A percentile compares a stretch with the other conserved stretches of the same genome.
These are phyloP conservation scores for Leishmania lainsoni DNA, from an alignment of 208 protist genomes.

Conservation along the genomic window DNA sequence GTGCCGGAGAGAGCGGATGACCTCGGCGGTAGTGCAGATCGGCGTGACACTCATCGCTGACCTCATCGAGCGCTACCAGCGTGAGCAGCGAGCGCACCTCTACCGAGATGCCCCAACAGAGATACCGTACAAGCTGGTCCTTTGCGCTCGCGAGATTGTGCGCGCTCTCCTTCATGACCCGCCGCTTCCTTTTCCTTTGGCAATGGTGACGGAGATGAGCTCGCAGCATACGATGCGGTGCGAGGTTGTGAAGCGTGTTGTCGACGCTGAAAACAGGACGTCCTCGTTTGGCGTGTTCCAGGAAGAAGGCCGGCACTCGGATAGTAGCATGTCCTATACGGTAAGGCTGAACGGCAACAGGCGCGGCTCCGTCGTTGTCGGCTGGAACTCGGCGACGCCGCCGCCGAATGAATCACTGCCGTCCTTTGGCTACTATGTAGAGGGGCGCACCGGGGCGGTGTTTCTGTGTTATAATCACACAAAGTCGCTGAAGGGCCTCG, in stretches of 20 bases:
- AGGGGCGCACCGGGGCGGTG: slow-evolving; percentile 60
- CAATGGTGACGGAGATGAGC: slow-evolving; percentile 47
- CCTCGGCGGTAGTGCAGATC: slow-evolving; percentile 77
- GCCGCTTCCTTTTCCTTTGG: slow-evolving; percentile 64
- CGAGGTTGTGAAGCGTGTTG: slow-evolving; percentile 33
- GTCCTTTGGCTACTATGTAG: slow-evolving; percentile 79
- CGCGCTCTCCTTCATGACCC: slow-evolving; percentile 58
- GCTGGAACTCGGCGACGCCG: slow-evolving; percentile 74
- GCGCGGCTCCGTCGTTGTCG: slow-evolving; percentile 68
- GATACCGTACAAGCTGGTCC: slow-evolving; percentile 79
- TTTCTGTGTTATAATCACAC: slow-evolving; percentile 60
- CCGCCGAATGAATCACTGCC: slow-evolving; percentile 40
- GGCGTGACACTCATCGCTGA: slow-evolving; percentile 81
- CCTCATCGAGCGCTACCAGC: slow-evolving; percentile 71
- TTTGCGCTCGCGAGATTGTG: slow-evolving; percentile 61
- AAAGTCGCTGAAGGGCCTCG: slow-evolving; percentile 26
- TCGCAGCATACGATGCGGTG: slow-evolving; percentile 59
- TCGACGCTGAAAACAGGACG: slow-evolving; percentile 15
- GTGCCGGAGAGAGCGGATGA: slow-evolving; percentile 68
- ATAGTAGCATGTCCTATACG: slow-evolving; percentile 63
- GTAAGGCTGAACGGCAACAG: slow-evolving; percentile 50
- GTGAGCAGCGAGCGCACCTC: slow-evolving; percentile 35
- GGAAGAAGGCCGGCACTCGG: slow-evolving; percentile 50
- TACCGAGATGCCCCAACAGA: slow-evolving; percentile 25
- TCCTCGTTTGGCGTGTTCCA: slow-evolving; percentile 54